These are phyloP conservation scores for Cylindricascospora bacillispora DNA, from an alignment of 1,139 yeast genomes.

Conservation along the genomic window DNA sequence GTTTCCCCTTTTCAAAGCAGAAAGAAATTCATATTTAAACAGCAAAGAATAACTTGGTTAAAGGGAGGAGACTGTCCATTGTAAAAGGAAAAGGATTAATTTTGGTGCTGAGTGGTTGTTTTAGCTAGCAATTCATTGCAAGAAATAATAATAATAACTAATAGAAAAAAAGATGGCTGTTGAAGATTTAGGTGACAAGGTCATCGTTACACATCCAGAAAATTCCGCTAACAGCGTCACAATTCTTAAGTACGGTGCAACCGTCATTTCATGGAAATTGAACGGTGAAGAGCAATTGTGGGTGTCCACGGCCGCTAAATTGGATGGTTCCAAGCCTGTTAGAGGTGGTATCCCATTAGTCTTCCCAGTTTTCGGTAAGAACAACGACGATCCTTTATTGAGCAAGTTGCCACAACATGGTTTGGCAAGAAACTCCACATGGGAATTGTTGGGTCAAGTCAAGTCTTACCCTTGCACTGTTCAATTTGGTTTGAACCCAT, in stretches of 20 bases:
- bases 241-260: constrained; percentile 79
- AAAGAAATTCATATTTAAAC: too few relatives aligned
- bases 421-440: constrained; percentile 73
- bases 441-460: constrained; percentile 90
- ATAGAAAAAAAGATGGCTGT: constrained; percentile 33
- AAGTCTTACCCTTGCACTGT: constrained; percentile 49
- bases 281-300: constrained; percentile 62
- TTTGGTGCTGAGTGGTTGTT: too few relatives aligned
- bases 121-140: too few relatives aligned
- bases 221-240: constrained; percentile 44
- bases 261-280: constrained; percentile 69
- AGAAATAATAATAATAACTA: too few relatives aligned
- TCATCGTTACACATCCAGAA: constrained; percentile 45
- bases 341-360: constrained; percentile 96
- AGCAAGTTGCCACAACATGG: constrained; percentile 82
- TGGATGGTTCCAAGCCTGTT: constrained; percentile 87
- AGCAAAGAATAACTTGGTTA: too few relatives aligned
- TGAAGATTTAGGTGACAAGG: constrained; percentile 53
- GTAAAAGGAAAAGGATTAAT: too few relatives aligned
- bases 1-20: too few relatives aligned
- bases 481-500: constrained; percentile 85
- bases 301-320: constrained; percentile 59
- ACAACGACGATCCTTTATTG: constrained; percentile 28
- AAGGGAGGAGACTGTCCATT: too few relatives aligned
- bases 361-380: constrained; percentile 88